phyloP scores from a whole-genome alignment of 148 eudicot genomes.

The Rhododendron ovatum region DNA sequence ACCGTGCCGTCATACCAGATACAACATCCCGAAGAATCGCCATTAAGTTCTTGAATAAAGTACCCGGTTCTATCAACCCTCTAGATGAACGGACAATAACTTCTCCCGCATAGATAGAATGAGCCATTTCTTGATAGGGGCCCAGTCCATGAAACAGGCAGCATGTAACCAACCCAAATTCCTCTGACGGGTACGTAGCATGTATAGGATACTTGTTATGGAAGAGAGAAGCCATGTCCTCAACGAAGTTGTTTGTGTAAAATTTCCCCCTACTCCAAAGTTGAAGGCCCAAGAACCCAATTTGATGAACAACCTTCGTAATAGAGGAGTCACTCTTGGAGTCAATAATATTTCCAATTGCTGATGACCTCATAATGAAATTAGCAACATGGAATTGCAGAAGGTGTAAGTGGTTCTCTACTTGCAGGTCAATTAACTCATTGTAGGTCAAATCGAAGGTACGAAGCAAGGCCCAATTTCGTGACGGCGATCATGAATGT shows the following conservation, averaged over 20 bases:
- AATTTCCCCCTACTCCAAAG: conserved; percentile 67
- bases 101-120: conserved; percentile 81
- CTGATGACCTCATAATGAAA: conserved; percentile 56
- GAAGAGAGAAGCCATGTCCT: conserved; percentile 62
- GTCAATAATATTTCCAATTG: conserved; percentile 66
- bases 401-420: conserved; percentile 50
- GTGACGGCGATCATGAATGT: too few species aligned
- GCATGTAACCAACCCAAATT: conserved; percentile 67
- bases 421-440: conserved; percentile 49
- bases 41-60: conserved; percentile 84
- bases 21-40: conserved; percentile 90
- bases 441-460: too few species aligned
- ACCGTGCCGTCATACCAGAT: conserved; percentile 90
- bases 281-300: conserved; percentile 49
- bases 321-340: conserved; percentile 62
- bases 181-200: conserved; percentile 43
- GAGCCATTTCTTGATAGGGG: conserved; percentile 83
- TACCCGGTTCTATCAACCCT: conserved; percentile 93
- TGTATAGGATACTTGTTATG: conserved; percentile 51
- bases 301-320: too few species aligned
- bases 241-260: conserved; percentile 56
- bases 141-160: conserved; percentile 72
- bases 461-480: too few species aligned
- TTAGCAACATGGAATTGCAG: conserved; percentile 46
- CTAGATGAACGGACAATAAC: conserved; percentile 78